Base-by-base conservation (phyloP, 2,329 filamentous ascomycete species). In the Colletotrichum sp. region DNA sequence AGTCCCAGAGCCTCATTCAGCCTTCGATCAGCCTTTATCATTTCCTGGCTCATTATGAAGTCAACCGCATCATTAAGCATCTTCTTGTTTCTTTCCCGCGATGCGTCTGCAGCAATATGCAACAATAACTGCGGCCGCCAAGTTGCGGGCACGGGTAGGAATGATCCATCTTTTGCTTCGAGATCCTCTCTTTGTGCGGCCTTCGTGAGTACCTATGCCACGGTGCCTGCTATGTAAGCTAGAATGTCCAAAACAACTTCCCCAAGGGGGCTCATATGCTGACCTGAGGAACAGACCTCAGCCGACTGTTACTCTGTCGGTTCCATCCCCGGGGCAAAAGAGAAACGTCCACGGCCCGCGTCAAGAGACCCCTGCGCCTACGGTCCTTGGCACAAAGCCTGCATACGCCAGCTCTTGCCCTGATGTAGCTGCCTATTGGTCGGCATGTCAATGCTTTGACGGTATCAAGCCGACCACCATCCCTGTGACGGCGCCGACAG, bases 401-500 rank as follows among this genome's bases (percentile, higher is more conserved):
- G 72, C 70, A 6, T 79, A 77, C 21, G 78, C 78, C 68, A 76
- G 70, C 28, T 58, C 61, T 38, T 79, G 78, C 34, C n/a, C 70
- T 13, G 72, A 78, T 26, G 38, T 64, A 6, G 66, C 55, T 10
- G 66, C 65, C 12, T 79, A 78, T 70, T 78, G 77, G 76, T 73
- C 66, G 18, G 78, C 77, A 5, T 79, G 78, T 36, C 77, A 78
- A 69, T 79, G 78, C 68, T 79, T 78, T 66, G 36, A 48, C 3
- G 78, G 75, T 48, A 71, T 78, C 70, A 62, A 32, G 18, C 56
- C 77, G 5, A 77, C 77, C 4, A 71, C 73, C 38, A 34, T 76
- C 16, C 73, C 77, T 15, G 70, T 74, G 5, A 70, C 65, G 34
- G 71, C 30, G 8, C 56, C 71, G 6, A 67, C 77, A 2, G 36